phyloP scores from a whole-genome alignment of 106 monocot species.

The Platanthera zijinensis region DNA sequence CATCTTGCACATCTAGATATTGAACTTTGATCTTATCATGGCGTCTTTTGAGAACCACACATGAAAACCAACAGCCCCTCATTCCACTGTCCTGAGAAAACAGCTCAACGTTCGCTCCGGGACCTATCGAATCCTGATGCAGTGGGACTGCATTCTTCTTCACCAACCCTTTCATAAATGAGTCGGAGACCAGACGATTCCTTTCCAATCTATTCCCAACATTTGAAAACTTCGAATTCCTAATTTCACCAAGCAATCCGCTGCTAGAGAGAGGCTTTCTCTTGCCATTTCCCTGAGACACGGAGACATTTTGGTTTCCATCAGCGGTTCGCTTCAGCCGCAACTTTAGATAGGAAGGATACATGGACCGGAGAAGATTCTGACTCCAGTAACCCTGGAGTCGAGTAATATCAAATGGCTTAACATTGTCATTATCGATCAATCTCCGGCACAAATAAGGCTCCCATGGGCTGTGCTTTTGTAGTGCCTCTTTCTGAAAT shows the following conservation, averaged over 20 bases:
- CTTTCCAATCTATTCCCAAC: slow-evolving; percentile 4
- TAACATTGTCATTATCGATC: slow-evolving; percentile 53
- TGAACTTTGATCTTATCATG: slow-evolving; percentile 64
- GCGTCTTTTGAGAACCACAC: slow-evolving; percentile 47
- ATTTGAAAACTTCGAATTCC: slow-evolving; percentile 10
- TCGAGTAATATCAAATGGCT: slow-evolving; percentile 64
- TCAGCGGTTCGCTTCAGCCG: slow-evolving; percentile 30
- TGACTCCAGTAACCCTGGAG: slow-evolving; percentile 81
- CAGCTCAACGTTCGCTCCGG: slow-evolving; percentile 60
- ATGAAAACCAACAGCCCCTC: slow-evolving; percentile 88
- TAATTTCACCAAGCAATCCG: not conserved
- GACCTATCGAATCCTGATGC: slow-evolving; percentile 17
- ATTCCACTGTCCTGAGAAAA: slow-evolving; percentile 87
- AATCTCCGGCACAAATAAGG: slow-evolving; percentile 61
- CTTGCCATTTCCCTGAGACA: slow-evolving; percentile 3
- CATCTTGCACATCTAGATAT: slow-evolving; percentile 71
- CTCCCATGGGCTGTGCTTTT: slow-evolving; percentile 16
- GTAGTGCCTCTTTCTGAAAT: slow-evolving; percentile 33
- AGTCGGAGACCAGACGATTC: slow-evolving; percentile 1
- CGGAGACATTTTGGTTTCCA: not conserved
- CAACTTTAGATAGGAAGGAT: slow-evolving; percentile 22
- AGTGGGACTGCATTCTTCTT: slow-evolving; percentile 13
- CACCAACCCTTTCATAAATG: slow-evolving; percentile 12
- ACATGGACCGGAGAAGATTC: slow-evolving; percentile 48
- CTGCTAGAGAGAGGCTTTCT: slow-evolving; percentile 7